Base-by-base conservation (phyloP, 2,329 filamentous ascomycete species). In the Claviceps sp. region DNA sequence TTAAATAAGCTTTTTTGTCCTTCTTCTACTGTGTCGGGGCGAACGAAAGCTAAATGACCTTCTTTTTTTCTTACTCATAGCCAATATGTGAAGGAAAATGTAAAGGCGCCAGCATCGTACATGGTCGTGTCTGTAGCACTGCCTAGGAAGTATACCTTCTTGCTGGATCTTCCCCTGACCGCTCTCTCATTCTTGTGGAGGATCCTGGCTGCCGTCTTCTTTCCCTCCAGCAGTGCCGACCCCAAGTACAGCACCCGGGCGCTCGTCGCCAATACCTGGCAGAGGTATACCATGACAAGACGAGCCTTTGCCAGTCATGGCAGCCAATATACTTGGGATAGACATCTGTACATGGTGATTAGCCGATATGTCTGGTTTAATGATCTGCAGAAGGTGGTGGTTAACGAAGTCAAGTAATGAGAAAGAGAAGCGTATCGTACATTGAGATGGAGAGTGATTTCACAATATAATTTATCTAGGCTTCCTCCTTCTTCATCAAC, bases 301-400 rank as follows among this genome's bases (percentile, higher is more conserved):
- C 45, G 57, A 9, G 67, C 68, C 0, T 69, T 71, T 53, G 59
- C 62, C 20, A 63, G 64, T 45, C 67, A 71, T 52, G 54, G 54
- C 37, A 68, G 64, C 50, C 68, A 71, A 56, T 70, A 70, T 50
- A 66, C 66, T 1, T 70, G 67, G 66, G 68, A 70, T 51, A 60
- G 68, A 16, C 59, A 66, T 40, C 40, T 71, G 52, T 71, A 70
- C 56, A 60, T 70, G 61, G 52, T 69, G 1, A 46, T 68, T 8
- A 69, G 66, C 54, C 65, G 67, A 42, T 67, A 70, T 52, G 65
- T 69, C 39, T 71, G 68, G 68, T 68, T 68, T 54, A 71, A 71
- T 50, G 56, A 58, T 45, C 34, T 59, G 43, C 52, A 44, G 50
- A 58, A 49, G 47, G 50, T 58, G 40, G 49, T 47, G 17, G 52